Conservation (phyloP, 2,329 filamentous ascomycete genomes). For the Dryadomyces quercivorus region DNA sequence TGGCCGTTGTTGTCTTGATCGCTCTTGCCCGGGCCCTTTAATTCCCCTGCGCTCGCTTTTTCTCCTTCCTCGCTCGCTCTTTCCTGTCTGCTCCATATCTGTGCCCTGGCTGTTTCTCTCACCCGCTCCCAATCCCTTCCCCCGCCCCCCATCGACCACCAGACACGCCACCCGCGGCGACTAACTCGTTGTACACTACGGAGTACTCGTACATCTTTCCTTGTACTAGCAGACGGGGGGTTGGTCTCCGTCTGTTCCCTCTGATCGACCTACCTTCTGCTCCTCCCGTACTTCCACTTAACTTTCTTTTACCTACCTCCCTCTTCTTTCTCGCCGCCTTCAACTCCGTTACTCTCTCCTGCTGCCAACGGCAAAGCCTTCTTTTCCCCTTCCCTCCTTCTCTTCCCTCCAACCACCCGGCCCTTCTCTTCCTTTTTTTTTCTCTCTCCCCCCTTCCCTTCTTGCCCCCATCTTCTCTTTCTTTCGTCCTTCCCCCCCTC, state of each 20-base stretch:
- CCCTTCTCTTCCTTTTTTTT: conserved; percentile 9
- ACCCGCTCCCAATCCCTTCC: background rate
- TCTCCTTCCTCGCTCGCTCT: background rate
- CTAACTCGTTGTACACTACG: conserved; percentile 3
- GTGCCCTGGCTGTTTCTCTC: background rate
- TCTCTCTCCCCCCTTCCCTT: conserved; percentile 4
- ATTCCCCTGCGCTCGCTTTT: background rate
- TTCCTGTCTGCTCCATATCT: background rate
- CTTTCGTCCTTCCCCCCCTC: conserved; percentile 14
- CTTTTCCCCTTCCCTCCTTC: conserved; percentile 9
- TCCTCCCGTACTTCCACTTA: conserved; percentile 10
- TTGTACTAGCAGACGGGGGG: conserved; percentile 12
- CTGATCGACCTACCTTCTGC: conserved; percentile 10
- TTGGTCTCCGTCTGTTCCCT: conserved; percentile 5
- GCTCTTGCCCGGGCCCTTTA: background rate
- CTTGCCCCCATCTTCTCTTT: conserved; percentile 8
- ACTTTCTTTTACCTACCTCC: conserved; percentile 12
- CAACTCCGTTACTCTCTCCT: conserved; percentile 1
- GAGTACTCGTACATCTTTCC: conserved; percentile 7
- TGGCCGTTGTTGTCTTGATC: background rate
- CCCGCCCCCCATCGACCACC: background rate
- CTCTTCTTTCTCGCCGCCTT: conserved; percentile 7
- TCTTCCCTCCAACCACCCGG: conserved; percentile 9
- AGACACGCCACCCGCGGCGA: conserved; percentile 2
- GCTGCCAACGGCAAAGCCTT: conserved; percentile 8